These are phyloP conservation scores for Kodamaea kakaduensis DNA, from an alignment of 805 yeast genomes.

Conservation along the genomic window DNA sequence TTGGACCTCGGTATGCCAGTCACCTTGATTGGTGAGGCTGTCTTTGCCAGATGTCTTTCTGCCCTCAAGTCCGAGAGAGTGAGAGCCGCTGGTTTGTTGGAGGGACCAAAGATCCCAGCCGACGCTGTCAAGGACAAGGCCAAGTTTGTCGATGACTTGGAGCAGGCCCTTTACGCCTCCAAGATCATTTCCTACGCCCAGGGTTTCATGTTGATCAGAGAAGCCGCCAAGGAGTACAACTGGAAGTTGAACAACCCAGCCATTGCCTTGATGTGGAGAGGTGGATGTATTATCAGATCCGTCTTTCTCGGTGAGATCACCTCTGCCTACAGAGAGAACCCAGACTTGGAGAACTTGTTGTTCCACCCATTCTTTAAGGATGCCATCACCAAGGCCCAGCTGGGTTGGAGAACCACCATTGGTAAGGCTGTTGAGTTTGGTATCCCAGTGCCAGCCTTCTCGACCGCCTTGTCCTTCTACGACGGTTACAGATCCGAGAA, in stretches of 20 bases:
- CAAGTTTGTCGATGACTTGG: constrained; percentile 85
- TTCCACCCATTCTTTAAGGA: constrained; percentile 92
- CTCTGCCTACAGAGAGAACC: constrained; percentile 89
- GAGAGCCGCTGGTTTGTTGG: constrained; percentile 71
- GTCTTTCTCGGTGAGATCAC: constrained; percentile 97
- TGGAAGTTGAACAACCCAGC: constrained; percentile 98
- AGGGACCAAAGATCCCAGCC: constrained; percentile 73
- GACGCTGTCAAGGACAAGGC: constrained; percentile 66
- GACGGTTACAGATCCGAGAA: constrained; percentile 97
- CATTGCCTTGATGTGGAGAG: constrained; percentile 99
- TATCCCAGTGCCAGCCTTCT: constrained; percentile 96
- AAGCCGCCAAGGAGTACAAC: constrained; percentile 94
- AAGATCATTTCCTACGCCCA: constrained; percentile 98
- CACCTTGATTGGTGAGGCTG: constrained; percentile 98
- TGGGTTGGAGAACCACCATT: constrained; percentile 90
- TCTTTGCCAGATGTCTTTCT: constrained; percentile 92
- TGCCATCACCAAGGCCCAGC: constrained; percentile 90
- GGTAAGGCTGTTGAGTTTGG: constrained; percentile 77
- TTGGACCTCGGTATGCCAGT: constrained; percentile 98
- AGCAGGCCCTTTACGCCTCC: constrained; percentile 97
- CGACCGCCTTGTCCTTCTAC: constrained; percentile 95
- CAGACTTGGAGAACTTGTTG: constrained; percentile 90
- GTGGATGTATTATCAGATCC: constrained; percentile 99
- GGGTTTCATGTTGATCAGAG: constrained; percentile 98
- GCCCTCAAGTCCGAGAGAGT: constrained; percentile 89